Percentiles rank a stretch among this genome's conserved stretches.
Evolutionary conservation across 108 stramenopile genomes (phyloP).

Genomic region (Epithemia pelagica): DNA sequence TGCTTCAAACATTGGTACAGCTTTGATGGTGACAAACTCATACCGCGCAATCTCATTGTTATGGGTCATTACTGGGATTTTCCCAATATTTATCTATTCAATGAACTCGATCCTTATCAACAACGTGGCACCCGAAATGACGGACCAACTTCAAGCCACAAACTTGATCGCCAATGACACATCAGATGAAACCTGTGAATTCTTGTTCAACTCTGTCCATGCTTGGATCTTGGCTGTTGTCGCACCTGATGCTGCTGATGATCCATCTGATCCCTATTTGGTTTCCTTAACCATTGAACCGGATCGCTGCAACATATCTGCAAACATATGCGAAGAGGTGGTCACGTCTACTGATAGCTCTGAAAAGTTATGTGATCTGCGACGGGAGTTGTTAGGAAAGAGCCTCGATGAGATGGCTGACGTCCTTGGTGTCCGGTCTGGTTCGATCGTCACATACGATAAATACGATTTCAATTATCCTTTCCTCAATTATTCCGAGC

Average conservation of each 20-base stretch:
- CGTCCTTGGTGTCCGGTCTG: constrained; percentile 12
- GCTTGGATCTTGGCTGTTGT: constrained; percentile 31
- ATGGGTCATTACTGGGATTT: constrained; percentile 32
- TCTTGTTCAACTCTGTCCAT: constrained; percentile 37
- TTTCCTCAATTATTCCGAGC: background rate
- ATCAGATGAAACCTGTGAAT: constrained; percentile 36
- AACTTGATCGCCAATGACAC: constrained; percentile 33
- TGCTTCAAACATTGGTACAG: constrained; percentile 74
- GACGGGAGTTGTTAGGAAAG: background rate
- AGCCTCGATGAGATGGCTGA: background rate
- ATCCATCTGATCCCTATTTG: constrained; percentile 12
- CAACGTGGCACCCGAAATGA: constrained; percentile 19
- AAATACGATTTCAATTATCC: background rate
- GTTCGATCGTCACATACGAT: constrained; percentile 13
- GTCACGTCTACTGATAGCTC: background rate
- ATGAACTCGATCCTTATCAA: background rate
- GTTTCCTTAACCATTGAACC: constrained; percentile 18
- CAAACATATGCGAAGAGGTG: background rate
- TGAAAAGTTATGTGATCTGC: background rate
- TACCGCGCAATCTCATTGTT: constrained; percentile 53
- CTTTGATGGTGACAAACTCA: constrained; percentile 68
- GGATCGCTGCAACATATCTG: constrained; percentile 18
- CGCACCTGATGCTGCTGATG: background rate
- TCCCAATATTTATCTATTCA: constrained; percentile 27
- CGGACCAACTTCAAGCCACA: constrained; percentile 50